Evolutionary conservation across 352 stramenopile species (phyloP), one percentile per base, ranked within the genome.

Genomic region (Phytophthora citrophthora): DNA sequence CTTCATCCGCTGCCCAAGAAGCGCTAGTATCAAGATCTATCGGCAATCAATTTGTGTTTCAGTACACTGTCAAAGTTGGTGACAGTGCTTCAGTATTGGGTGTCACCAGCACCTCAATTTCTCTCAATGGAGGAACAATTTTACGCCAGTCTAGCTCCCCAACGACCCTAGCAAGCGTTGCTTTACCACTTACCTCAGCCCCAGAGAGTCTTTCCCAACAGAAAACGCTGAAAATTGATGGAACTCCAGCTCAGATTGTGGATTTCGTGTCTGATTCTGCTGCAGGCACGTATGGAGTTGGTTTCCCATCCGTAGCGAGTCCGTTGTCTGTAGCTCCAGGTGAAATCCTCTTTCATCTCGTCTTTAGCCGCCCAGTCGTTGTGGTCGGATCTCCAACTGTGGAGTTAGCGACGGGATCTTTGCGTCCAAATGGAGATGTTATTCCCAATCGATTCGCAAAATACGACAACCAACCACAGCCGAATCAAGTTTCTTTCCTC

Each of bases 311-410:
- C 0, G 43, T 67, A 10, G 56, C 81, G 1, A 92, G 81, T 46
- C 85, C 85, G 2, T n/a, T 49, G 7, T 70, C 64, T 0, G 74
- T 91, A 9, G 74, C 55, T 44, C 77, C 85, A 3, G 85, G 85
- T 1, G 81, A 94, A 40, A 89, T 94, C 47, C 62, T 86, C 1
- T 92, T 94, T 48, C 70, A 80, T 12, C 3, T 92, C 7, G 62
- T 86, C 8, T 94, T 91, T 58, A 89, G 79, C 20, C 71, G 81
- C 3, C 39, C 79, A 0, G 79, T 94, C 1, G 61, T 60, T 8
- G 75, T 94, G 2, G 49, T 81, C 15, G 81, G 70, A 1, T 51
- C 61, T 0, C 81, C 83, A 5, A 77, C 68, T 2, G 61, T 90
- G 1, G 79, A 89, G 15, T 61, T 94, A 15, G 81, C 79, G 1